Conservation (phyloP, 1,139 yeast genomes). For the Sugiyamaella novakii region DNA sequence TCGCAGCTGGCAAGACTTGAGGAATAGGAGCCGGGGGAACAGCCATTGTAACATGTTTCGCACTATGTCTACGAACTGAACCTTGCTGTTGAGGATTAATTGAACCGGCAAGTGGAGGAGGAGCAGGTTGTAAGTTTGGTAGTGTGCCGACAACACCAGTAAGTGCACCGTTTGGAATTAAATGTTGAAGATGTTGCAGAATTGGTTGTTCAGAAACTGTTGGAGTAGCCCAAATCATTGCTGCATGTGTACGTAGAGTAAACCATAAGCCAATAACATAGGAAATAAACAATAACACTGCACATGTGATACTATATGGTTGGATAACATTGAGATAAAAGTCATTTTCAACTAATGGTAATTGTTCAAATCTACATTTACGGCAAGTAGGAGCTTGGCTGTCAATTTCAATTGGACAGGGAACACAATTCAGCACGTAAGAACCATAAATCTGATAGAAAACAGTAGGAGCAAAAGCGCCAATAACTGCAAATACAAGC, state of each 20-base stretch:
- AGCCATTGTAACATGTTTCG: conserved; percentile 7
- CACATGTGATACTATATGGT: conserved; percentile 84
- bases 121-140: background rate
- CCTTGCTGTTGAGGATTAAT: background rate
- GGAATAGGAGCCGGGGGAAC: conserved; percentile 1
- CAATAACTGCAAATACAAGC: conserved; percentile 86
- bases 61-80: background rate
- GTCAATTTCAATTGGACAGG: conserved; percentile 42
- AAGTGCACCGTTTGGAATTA: background rate
- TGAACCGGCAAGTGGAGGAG: background rate
- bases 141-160: background rate
- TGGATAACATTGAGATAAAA: conserved; percentile 66
- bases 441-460: conserved; percentile 90
- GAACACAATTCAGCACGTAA: conserved; percentile 72
- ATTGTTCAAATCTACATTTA: conserved; percentile 78
- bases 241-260: conserved; percentile 94
- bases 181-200: conserved; percentile 10
- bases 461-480: conserved; percentile 91
- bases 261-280: conserved; percentile 91
- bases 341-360: conserved; percentile 64
- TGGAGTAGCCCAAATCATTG: conserved; percentile 88
- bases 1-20: conserved; percentile 4
- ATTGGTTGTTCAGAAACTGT: conserved; percentile 42
- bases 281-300: conserved; percentile 75
- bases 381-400: conserved; percentile 46